Base-by-base conservation (phyloP, 1,284 basidiomycete genomes). In the Flammula alnicola region DNA sequence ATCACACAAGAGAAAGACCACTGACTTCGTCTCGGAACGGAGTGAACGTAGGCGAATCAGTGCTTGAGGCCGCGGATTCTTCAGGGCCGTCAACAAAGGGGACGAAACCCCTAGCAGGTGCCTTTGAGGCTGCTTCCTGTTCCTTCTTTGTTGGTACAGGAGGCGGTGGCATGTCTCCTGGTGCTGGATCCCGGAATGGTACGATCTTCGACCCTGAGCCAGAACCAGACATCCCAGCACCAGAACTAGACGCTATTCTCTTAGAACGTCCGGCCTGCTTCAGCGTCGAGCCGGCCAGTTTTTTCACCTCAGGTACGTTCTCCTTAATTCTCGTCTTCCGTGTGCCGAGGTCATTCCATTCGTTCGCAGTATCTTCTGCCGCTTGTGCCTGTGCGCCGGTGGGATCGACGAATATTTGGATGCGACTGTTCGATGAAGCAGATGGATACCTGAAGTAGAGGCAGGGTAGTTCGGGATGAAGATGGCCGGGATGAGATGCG, bases 311-410 rank as follows among this genome's bases (percentile, higher is more conserved):
- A 4, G 79, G 80, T 2, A 81, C 70, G 57, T 91, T 91, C 70
- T 91, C 88, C 58, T 90, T 91, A 51, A 88, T 72, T 43, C 88
- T 78, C 8, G 82, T 76, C 63, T 85, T 86, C 58, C 87, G 84
- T 51, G 86, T 84, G 14, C 86, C 88, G 1, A 91, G 65, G 51
- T 89, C 88, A 17, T 80, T 77, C 78, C 84, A 91, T 4, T 78
- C 69, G 47, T 79, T 77, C 3, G 51, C 47, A 25, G 67, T 57
- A 23, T 65, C 60, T 54, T 74, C 73, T 16, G 70, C 73, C 9
- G 74, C 69, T 42, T 74, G 69, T 4, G 74, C 67, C 46, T 74
- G 76, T 39, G 71, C 66, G 22, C 80, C 84, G 2, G 76, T 70
- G 8, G 85, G 83, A 58, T 90, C 88, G n/a, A 85, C 75, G 62